Evolutionary conservation across 1,284 basidiomycete species (phyloP).

Genomic region (Tranzscheliella williamsii): DNA sequence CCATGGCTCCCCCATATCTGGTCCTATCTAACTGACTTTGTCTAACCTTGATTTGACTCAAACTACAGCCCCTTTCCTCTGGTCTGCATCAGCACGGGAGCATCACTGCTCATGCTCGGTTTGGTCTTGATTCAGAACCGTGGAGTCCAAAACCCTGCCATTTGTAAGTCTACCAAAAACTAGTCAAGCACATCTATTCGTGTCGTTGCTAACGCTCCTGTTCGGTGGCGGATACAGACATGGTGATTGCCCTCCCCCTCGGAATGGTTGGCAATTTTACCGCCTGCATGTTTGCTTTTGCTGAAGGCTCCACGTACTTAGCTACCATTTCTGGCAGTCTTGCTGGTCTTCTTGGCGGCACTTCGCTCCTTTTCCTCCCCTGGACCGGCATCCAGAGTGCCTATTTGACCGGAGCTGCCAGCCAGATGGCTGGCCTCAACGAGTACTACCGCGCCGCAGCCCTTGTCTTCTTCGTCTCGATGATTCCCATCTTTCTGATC

Average conservation of each 20-base stretch:
- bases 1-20: too few species aligned
- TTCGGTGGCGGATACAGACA: too few species aligned
- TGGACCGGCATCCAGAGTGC: conserved; percentile 42
- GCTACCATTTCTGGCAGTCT: conserved; percentile 34
- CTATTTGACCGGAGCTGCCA: conserved; percentile 24
- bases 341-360: conserved; percentile 30
- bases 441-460: conserved; percentile 26
- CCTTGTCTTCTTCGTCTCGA: conserved; percentile 29
- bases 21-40: too few species aligned
- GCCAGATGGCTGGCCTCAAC: conserved; percentile 4
- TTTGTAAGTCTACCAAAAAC: conserved; percentile 10
- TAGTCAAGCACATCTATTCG: too few species aligned
- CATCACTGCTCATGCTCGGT: conserved; percentile 31
- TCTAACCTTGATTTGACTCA: too few species aligned
- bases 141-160: conserved; percentile 18
- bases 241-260: conserved; percentile 33
- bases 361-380: conserved; percentile 37
- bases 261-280: conserved; percentile 46
- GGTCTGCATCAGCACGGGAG: conserved; percentile 35
- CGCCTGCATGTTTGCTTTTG: conserved; percentile 42
- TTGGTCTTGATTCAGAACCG: conserved; percentile 17
- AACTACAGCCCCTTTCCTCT: conserved; percentile 41
- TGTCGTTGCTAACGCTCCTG: too few species aligned
- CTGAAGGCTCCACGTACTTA: conserved; percentile 40
- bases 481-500: conserved; percentile 47